Percentiles rank a stretch among this genome's conserved stretches.
Evolutionary conservation across 257 asterid species (phyloP).

Genomic region (Galeopsis tetrahit): DNA sequence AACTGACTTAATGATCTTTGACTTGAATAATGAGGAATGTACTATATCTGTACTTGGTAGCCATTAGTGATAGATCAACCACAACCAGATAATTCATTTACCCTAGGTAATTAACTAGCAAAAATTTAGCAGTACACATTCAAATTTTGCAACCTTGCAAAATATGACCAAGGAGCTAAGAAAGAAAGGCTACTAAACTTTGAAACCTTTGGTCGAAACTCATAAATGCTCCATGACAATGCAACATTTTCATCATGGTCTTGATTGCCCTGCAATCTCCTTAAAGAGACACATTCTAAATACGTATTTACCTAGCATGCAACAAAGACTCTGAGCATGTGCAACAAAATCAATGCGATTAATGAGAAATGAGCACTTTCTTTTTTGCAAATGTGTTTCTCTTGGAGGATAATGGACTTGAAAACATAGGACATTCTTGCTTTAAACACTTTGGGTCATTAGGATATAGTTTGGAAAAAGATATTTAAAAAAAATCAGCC

Average conservation of each 20-base stretch:
- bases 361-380: conserved; percentile 21
- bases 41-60: conserved; percentile 19
- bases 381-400: conserved; percentile 2
- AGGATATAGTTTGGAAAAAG: conserved; percentile 22
- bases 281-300: conserved; percentile 12
- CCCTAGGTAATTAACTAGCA: conserved; percentile 20
- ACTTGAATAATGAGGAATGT: conserved; percentile 23
- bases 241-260: conserved; percentile 21
- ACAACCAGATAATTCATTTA: conserved; percentile 9
- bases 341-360: conserved; percentile 12
- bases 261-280: conserved; percentile 16
- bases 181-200: neutral
- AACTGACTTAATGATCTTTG: conserved; percentile 10
- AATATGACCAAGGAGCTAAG: conserved; percentile 1
- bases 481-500: neutral
- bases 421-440: conserved; percentile 14
- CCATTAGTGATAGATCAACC: conserved; percentile 8
- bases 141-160: conserved; percentile 18
- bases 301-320: conserved; percentile 27
- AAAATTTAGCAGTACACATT: conserved; percentile 22
- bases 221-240: neutral
- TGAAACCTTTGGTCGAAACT: too few species aligned
- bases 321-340: conserved; percentile 2
- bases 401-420: conserved; percentile 19
- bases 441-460: conserved; percentile 17